Conservation (phyloP, 2,329 filamentous ascomycete species). For the Meredithiella fracta region DNA sequence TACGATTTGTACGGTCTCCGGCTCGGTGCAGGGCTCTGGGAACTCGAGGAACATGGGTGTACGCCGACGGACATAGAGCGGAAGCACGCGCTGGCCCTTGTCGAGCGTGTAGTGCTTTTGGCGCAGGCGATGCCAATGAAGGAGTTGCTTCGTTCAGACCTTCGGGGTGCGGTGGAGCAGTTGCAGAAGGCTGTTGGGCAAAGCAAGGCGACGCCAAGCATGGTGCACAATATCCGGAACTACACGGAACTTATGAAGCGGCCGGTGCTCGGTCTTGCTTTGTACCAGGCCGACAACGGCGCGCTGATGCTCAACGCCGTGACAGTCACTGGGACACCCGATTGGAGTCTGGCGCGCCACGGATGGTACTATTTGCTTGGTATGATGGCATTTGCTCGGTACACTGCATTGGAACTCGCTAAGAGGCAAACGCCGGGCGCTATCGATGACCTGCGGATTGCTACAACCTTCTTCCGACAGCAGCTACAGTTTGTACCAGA, state of each 20-base stretch:
- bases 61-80: slow-evolving; percentile 62
- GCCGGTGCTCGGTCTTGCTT: slow-evolving; percentile 62
- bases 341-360: slow-evolving; percentile 57
- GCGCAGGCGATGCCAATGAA: slow-evolving; percentile 75
- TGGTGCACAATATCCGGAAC: slow-evolving; percentile 75
- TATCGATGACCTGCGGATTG: slow-evolving; percentile 70
- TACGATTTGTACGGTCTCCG: slow-evolving; percentile 72
- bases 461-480: slow-evolving; percentile 61
- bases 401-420: slow-evolving; percentile 50
- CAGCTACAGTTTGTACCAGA: slow-evolving; percentile 70
- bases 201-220: slow-evolving; percentile 60
- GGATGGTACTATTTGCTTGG: slow-evolving; percentile 90
- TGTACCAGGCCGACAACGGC: slow-evolving; percentile 70
- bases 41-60: slow-evolving; percentile 66
- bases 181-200: slow-evolving; percentile 76
- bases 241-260: slow-evolving; percentile 68
- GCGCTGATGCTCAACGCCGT: slow-evolving; percentile 58
- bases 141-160: slow-evolving; percentile 76
- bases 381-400: slow-evolving; percentile 75
- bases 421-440: slow-evolving; percentile 63
- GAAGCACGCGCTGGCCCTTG: slow-evolving; percentile 60
- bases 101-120: slow-evolving; percentile 69
- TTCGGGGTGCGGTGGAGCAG: slow-evolving; percentile 80
- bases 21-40: slow-evolving; percentile 49
- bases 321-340: slow-evolving; percentile 43